phyloP scores from a whole-genome alignment of 768 basidiomycete species.

The Lentinula raphanica region DNA sequence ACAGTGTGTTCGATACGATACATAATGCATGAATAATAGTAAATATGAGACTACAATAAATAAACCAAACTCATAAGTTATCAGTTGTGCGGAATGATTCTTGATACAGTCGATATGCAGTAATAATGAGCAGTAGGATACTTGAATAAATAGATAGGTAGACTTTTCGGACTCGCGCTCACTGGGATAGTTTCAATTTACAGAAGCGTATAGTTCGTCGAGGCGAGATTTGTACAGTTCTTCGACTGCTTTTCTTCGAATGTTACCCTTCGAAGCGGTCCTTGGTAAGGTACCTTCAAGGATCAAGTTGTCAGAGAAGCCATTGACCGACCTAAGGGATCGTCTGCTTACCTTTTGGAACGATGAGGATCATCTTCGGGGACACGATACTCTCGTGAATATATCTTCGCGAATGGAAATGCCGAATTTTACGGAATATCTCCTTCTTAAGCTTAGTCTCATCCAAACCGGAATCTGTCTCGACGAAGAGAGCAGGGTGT shows the following conservation, averaged over 20 bases:
- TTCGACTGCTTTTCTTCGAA: constrained; percentile 73
- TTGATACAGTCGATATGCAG: too few relatives aligned
- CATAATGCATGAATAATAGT: too few relatives aligned
- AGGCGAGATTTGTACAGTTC: constrained; percentile 53
- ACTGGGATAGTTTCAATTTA: background rate
- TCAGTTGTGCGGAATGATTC: too few relatives aligned
- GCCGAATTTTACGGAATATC: constrained; percentile 66
- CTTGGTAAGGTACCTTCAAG: constrained; percentile 62
- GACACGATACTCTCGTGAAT: constrained; percentile 73
- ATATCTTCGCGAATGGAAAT: constrained; percentile 72
- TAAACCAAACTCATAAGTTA: too few relatives aligned
- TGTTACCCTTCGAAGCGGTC: constrained; percentile 79
- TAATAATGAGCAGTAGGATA: background rate
- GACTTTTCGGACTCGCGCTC: background rate
- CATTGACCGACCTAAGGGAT: too few relatives aligned
- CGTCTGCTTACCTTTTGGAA: constrained; percentile 35
- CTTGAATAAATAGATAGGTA: background rate
- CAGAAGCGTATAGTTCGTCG: constrained; percentile 45
- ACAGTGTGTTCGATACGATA: too few relatives aligned
- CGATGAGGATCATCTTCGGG: constrained; percentile 61
- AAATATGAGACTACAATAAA: too few relatives aligned
- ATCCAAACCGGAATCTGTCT: constrained; percentile 50
- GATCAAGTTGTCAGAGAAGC: constrained; percentile 43
- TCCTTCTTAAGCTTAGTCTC: constrained; percentile 59
- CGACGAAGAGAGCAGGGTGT: constrained; percentile 72